Evolutionary conservation across 2,329 filamentous ascomycete species (phyloP).

Genomic region (Pseudocercospora fuligena): DNA sequence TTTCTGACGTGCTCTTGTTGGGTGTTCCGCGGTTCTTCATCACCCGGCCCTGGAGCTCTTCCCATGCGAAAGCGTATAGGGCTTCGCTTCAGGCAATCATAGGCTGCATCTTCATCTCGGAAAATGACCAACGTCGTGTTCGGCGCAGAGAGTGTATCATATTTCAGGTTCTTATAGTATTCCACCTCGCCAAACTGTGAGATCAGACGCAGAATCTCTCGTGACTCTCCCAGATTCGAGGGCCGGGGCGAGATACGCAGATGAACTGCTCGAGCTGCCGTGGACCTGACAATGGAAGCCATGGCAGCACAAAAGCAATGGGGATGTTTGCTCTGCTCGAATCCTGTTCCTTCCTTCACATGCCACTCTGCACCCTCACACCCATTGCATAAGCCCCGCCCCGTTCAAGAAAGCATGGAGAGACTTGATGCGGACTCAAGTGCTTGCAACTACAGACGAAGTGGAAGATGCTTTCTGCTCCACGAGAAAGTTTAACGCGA

Average conservation of each 20-base stretch:
- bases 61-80: constrained; percentile 54
- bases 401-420: too few species aligned
- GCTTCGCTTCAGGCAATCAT: constrained; percentile 48
- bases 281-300: constrained; percentile 37
- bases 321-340: neutral
- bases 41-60: constrained; percentile 22
- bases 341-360: too few species aligned
- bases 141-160: constrained; percentile 49
- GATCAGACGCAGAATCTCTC: constrained; percentile 54
- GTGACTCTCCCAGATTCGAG: constrained; percentile 54
- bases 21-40: constrained; percentile 14
- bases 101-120: constrained; percentile 46
- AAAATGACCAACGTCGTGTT: constrained; percentile 55
- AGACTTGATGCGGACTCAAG: too few species aligned
- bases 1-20: neutral
- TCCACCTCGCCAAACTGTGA: constrained; percentile 56
- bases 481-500: neutral
- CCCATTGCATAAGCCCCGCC: too few species aligned
- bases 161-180: constrained; percentile 54
- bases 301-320: neutral
- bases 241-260: constrained; percentile 54
- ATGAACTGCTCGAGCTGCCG: constrained; percentile 51
- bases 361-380: too few species aligned
- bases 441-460: too few species aligned
- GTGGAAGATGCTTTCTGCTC: neutral